Percentiles rank a stretch among this genome's conserved stretches.
phyloP scores from a whole-genome alignment of 1,284 basidiomycete species.

The Heliocybe sulcata region DNA sequence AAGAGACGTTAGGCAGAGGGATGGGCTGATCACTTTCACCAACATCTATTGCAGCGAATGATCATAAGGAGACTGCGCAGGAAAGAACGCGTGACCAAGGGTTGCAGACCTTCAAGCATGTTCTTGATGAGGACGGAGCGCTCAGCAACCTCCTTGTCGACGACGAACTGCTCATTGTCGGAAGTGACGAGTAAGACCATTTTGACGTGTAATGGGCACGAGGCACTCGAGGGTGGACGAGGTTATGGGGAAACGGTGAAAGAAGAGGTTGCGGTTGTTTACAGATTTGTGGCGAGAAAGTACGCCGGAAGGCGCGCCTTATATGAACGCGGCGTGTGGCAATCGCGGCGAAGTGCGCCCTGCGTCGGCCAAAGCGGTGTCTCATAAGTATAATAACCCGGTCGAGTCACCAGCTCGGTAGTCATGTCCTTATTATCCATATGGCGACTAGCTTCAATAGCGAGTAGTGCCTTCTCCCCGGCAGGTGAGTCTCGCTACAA shows the following conservation, averaged over 20 bases:
- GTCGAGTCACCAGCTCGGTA: constrained; percentile 1
- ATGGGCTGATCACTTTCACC: constrained; percentile 91
- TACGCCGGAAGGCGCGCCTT: neutral
- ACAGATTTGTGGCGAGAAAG: neutral
- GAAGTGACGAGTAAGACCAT: constrained; percentile 86
- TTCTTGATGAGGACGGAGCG: constrained; percentile 97
- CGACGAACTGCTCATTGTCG: constrained; percentile 92
- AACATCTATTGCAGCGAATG: constrained; percentile 57
- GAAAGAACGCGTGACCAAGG: neutral
- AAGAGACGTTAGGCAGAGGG: constrained; percentile 95
- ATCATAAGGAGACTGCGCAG: constrained; percentile 5
- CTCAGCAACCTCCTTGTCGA: constrained; percentile 93
- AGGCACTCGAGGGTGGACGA: constrained; percentile 9
- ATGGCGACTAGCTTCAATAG: constrained; percentile 24
- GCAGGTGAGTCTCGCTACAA: constrained; percentile 28
- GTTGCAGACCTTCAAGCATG: constrained; percentile 88
- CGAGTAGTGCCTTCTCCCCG: constrained; percentile 35
- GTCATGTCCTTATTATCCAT: constrained; percentile 37
- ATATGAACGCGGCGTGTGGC: neutral
- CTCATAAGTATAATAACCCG: neutral
- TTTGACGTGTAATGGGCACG: constrained; percentile 8
- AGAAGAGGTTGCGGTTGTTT: neutral
- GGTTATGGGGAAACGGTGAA: constrained; percentile 8
- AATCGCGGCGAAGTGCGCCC: neutral
- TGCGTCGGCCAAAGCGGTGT: neutral